phyloP scores from a whole-genome alignment of 2,329 filamentous ascomycete species.

The Aspergillus calidoustus region DNA sequence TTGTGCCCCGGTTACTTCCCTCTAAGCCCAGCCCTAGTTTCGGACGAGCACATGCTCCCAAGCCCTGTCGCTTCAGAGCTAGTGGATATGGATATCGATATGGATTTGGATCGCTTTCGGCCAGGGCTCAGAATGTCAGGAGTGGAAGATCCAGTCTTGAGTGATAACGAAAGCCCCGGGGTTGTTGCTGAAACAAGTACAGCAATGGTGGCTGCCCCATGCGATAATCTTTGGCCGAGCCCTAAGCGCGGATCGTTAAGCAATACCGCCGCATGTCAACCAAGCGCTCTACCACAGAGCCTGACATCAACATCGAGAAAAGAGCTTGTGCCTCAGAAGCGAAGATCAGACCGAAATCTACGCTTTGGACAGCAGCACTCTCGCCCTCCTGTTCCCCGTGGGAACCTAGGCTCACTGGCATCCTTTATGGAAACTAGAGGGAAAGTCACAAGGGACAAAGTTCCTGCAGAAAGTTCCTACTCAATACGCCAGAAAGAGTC shows the following conservation, averaged over 20 bases:
- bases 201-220: not conserved
- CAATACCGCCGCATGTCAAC: not conserved
- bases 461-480: constrained; percentile 31
- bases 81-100: not conserved
- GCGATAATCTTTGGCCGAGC: not conserved
- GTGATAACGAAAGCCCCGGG: not conserved
- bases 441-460: constrained; percentile 31
- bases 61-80: constrained; percentile 16
- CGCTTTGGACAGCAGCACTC: not conserved
- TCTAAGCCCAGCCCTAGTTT: constrained; percentile 5
- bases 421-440: constrained; percentile 58
- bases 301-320: not conserved
- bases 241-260: not conserved
- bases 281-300: not conserved
- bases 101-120: not conserved
- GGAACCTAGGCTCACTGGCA: constrained; percentile 51
- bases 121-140: not conserved
- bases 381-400: not conserved
- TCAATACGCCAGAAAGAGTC: constrained; percentile 19
- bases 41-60: constrained; percentile 18
- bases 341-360: not conserved
- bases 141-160: not conserved
- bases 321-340: not conserved
- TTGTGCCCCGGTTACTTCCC: constrained; percentile 2
- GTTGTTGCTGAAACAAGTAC: not conserved